These are phyloP conservation scores for Tulasnella sp. DNA, from an alignment of 768 basidiomycete species.

Conservation along the genomic window DNA sequence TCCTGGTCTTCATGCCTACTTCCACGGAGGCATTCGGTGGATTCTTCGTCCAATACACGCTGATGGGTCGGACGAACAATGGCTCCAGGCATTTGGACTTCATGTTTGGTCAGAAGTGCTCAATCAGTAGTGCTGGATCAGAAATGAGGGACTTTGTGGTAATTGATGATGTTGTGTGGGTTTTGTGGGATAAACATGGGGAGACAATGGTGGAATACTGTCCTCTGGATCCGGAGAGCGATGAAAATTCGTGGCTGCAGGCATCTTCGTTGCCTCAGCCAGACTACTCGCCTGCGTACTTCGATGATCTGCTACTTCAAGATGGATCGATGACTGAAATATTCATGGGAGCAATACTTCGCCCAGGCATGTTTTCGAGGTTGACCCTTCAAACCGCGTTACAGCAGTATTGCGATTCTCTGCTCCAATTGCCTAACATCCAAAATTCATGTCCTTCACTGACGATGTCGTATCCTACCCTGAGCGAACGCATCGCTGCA, in stretches of 20 bases:
- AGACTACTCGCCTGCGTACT: conserved; percentile 70
- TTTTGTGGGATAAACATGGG: conserved; percentile 73
- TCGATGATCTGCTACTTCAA: conserved; percentile 67
- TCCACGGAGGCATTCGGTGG: conserved; percentile 57
- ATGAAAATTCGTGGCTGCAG: conserved; percentile 16
- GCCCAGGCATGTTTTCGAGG: conserved; percentile 77
- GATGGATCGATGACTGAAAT: conserved; percentile 51
- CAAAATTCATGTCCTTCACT: too few species aligned
- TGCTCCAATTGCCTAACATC: conserved; percentile 42
- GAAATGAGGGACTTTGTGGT: conserved; percentile 68
- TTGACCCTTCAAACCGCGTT: conserved; percentile 71
- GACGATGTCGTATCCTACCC: conserved; percentile 45
- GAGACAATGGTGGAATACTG: conserved; percentile 53
- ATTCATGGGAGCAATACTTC: conserved; percentile 71
- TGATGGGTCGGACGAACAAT: conserved; percentile 18
- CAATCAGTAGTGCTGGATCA: conserved; percentile 46
- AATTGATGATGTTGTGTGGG: conserved; percentile 41
- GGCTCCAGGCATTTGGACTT: conserved; percentile 20
- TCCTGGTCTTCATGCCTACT: conserved; percentile 62
- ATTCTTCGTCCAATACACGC: conserved; percentile 50
- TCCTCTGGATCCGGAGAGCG: conserved; percentile 32
- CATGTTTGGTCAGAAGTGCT: conserved; percentile 45
- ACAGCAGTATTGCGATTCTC: conserved; percentile 64
- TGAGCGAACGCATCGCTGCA: conserved; percentile 63
- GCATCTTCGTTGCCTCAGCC: conserved; percentile 37